Evolutionary conservation across 148 eudicot genomes (phyloP).

Genomic region (Diospyros lotus): DNA sequence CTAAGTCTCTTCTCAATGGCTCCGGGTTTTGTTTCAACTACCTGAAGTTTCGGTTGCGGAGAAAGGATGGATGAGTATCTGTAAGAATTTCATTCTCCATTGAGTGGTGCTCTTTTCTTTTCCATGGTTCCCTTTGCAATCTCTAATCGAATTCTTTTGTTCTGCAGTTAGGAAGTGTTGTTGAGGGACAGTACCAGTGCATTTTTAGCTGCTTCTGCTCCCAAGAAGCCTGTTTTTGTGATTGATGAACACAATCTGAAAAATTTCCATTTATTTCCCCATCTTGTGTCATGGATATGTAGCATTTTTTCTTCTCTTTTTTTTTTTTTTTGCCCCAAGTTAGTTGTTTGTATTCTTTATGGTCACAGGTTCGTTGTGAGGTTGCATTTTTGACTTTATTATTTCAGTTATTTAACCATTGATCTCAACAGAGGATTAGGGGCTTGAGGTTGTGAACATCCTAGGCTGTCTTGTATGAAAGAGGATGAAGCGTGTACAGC

Average conservation of each 20-base stretch:
- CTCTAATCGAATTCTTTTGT: slow-evolving; percentile 5
- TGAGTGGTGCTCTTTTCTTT: background rate
- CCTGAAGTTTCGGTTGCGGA: slow-evolving; percentile 25
- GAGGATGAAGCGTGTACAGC: slow-evolving; percentile 28
- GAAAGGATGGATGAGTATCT: slow-evolving; percentile 13
- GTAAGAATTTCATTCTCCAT: slow-evolving; percentile 15
- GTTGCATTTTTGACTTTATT: slow-evolving; percentile 43
- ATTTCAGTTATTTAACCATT: slow-evolving; percentile 24
- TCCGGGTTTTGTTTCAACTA: slow-evolving; percentile 18
- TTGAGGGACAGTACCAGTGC: slow-evolving; percentile 56
- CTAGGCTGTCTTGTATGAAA: slow-evolving; percentile 23
- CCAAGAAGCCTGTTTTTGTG: slow-evolving; percentile 33
- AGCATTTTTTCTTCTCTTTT: slow-evolving; percentile 5
- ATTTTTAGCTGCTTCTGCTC: slow-evolving; percentile 86
- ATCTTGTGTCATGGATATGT: slow-evolving; percentile 21
- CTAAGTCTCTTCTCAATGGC: slow-evolving; percentile 30
- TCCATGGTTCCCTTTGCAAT: too few relatives aligned
- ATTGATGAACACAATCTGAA: slow-evolving; percentile 25
- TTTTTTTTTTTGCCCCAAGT: slow-evolving; percentile 19
- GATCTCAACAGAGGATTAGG: slow-evolving; percentile 21
- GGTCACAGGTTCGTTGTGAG: slow-evolving; percentile 54
- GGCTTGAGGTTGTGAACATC: slow-evolving; percentile 25
- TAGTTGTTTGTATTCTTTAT: slow-evolving; percentile 46
- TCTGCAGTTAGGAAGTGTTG: slow-evolving; percentile 34
- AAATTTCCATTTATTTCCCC: slow-evolving; percentile 15